These are phyloP conservation scores for Fraxinus baroniana DNA, from an alignment of 305 asterid species.

Conservation along the genomic window DNA sequence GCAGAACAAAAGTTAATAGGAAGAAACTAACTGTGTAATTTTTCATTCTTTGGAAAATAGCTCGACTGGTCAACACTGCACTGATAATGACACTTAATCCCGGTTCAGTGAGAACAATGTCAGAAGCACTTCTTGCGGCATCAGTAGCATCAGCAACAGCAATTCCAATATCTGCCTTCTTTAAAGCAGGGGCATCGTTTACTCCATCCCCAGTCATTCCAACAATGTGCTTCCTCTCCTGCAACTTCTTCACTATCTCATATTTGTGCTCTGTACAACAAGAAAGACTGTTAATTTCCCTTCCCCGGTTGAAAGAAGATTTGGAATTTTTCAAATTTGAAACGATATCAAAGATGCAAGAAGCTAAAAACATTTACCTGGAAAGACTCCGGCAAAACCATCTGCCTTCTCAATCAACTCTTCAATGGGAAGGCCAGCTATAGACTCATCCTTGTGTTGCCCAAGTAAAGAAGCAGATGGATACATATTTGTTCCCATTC, in stretches of 20 bases:
- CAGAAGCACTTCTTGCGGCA: slow-evolving; percentile 63
- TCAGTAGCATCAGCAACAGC: slow-evolving; percentile 62
- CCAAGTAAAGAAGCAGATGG: slow-evolving; percentile 59
- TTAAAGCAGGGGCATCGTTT: slow-evolving; percentile 63
- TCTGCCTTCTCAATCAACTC: slow-evolving; percentile 59
- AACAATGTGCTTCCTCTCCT: slow-evolving; percentile 52
- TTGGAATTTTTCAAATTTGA: background rate
- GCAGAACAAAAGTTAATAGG: background rate
- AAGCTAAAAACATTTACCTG: slow-evolving; percentile 27
- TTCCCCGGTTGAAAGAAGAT: background rate
- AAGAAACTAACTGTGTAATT: slow-evolving; percentile 52
- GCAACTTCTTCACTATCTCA: slow-evolving; percentile 64
- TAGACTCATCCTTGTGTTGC: slow-evolving; percentile 48
- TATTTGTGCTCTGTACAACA: slow-evolving; percentile 39
- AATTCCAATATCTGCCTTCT: slow-evolving; percentile 69
- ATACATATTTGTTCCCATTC: slow-evolving; percentile 63
- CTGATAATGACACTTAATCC: slow-evolving; percentile 56
- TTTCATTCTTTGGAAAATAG: slow-evolving; percentile 65
- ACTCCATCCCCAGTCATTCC: slow-evolving; percentile 74
- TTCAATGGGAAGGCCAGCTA: slow-evolving; percentile 46
- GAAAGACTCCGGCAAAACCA: slow-evolving; percentile 63
- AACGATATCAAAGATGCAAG: background rate
- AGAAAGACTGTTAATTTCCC: background rate
- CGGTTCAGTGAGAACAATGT: slow-evolving; percentile 54
- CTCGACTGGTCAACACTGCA: slow-evolving; percentile 62